These are phyloP conservation scores for Epichloe elymi DNA, from an alignment of 2,329 filamentous ascomycete species.

Conservation along the genomic window DNA sequence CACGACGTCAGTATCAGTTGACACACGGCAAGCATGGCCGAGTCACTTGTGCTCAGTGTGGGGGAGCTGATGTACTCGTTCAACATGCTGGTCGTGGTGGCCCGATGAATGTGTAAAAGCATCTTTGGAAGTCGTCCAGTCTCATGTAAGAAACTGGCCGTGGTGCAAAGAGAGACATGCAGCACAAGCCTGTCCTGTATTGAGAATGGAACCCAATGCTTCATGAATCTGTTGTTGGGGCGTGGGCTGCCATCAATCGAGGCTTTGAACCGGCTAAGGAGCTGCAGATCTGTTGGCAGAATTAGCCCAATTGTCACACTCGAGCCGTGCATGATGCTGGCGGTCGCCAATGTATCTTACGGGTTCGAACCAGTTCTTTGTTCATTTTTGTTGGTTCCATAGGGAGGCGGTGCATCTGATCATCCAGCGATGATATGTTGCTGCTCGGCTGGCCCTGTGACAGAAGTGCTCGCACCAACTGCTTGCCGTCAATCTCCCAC, in stretches of 20 bases:
- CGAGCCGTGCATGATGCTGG: too few relatives aligned
- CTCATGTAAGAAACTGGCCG: constrained; percentile 38
- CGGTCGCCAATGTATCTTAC: constrained; percentile 15
- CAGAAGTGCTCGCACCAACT: constrained; percentile 13
- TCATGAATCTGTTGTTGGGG: constrained; percentile 30
- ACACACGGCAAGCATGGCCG: constrained; percentile 32
- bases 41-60: constrained; percentile 26
- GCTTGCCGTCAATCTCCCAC: constrained; percentile 15
- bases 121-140: constrained; percentile 31
- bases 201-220: constrained; percentile 32
- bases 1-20: constrained; percentile 39
- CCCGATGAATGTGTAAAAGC: constrained; percentile 29
- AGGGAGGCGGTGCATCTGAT: constrained; percentile 27
- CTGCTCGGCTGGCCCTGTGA: constrained; percentile 8
- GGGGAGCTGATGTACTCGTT: constrained; percentile 31
- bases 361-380: constrained; percentile 33
- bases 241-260: constrained; percentile 36
- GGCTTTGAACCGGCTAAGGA: constrained; percentile 37
- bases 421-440: constrained; percentile 16
- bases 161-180: constrained; percentile 35
- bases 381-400: constrained; percentile 29
- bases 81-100: constrained; percentile 29
- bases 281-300: constrained; percentile 27
- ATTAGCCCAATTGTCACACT: too few relatives aligned
- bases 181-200: constrained; percentile 36